Conservation (phyloP, 2,329 filamentous ascomycete species). For the Paracorniculantispora psalliotae region DNA sequence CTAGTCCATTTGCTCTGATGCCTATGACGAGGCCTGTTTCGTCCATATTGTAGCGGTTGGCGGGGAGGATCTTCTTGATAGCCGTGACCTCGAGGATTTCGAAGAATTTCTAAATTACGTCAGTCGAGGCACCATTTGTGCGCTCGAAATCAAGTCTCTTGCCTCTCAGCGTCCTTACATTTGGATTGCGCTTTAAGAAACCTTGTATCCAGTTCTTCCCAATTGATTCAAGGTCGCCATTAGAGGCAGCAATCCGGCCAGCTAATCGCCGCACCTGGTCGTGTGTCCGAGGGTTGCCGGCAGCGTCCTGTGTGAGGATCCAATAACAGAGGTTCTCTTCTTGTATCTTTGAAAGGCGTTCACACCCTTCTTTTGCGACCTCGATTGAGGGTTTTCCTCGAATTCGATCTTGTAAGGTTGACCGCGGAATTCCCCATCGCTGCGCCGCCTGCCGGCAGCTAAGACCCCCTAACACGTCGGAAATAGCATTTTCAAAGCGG, state of each 20-base stretch:
- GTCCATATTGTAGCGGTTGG: constrained; percentile 9
- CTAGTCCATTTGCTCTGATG: constrained; percentile 9
- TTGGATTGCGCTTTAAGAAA: not conserved
- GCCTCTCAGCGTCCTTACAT: not conserved
- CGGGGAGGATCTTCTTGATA: not conserved
- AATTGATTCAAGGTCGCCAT: not conserved
- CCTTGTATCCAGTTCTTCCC: not conserved
- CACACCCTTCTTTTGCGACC: not conserved
- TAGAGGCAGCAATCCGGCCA: not conserved
- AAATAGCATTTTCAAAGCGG: not conserved
- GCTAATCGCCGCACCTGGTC: not conserved
- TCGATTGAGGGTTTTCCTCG: not conserved
- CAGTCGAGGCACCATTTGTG: not conserved
- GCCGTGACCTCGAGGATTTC: not conserved
- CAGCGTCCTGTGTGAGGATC: not conserved
- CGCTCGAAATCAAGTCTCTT: not conserved
- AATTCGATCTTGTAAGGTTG: not conserved
- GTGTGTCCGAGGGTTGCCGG: not conserved
- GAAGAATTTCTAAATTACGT: not conserved
- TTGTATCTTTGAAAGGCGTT: not conserved
- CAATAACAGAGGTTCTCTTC: not conserved
- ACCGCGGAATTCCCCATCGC: not conserved
- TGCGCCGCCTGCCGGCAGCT: not conserved
- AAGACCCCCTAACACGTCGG: not conserved
- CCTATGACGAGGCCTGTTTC: constrained; percentile 13